Percentiles rank a stretch among this genome's conserved stretches.
Conservation (phyloP, 192 early-diverging fungal genomes). For the Funneliformis geosporum region DNA sequence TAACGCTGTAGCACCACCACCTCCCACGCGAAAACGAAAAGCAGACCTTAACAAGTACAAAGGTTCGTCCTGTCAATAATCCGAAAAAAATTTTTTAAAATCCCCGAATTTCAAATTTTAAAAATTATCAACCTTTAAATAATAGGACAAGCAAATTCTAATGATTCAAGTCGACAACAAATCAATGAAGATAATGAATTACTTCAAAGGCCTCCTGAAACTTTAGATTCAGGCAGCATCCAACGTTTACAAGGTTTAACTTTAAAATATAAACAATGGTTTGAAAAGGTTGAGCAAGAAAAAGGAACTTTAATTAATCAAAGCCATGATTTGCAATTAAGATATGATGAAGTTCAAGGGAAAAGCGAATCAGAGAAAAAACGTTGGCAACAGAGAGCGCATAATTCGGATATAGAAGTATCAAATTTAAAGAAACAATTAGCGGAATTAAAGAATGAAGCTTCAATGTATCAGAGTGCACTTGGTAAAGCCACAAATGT, state of each 20-base stretch:
- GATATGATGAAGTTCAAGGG: neutral
- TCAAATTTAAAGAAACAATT: constrained; percentile 17
- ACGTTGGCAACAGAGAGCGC: neutral
- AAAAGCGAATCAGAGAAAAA: constrained; percentile 1
- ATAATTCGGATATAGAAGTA: neutral
- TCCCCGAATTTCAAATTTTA: too few species aligned
- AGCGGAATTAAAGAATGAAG: constrained; percentile 13
- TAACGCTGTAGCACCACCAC: neutral
- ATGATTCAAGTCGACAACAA: too few species aligned
- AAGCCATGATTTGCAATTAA: neutral
- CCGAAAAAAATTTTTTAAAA: too few species aligned
- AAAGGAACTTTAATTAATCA: constrained; percentile 18
- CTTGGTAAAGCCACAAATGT: constrained; percentile 26
- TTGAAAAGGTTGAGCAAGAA: neutral
- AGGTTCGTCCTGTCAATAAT: too few species aligned
- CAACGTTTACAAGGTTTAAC: neutral
- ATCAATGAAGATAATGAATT: neutral
- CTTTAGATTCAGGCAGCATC: neutral
- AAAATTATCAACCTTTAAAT: too few species aligned
- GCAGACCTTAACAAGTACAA: neutral
- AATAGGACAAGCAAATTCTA: too few species aligned
- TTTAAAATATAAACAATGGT: neutral
- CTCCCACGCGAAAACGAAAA: neutral
- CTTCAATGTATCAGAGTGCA: constrained; percentile 18
- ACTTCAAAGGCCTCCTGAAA: neutral